These are phyloP conservation scores for Malassezia pachydermatis DNA, from an alignment of 1,284 basidiomycete species.

Conservation along the genomic window DNA sequence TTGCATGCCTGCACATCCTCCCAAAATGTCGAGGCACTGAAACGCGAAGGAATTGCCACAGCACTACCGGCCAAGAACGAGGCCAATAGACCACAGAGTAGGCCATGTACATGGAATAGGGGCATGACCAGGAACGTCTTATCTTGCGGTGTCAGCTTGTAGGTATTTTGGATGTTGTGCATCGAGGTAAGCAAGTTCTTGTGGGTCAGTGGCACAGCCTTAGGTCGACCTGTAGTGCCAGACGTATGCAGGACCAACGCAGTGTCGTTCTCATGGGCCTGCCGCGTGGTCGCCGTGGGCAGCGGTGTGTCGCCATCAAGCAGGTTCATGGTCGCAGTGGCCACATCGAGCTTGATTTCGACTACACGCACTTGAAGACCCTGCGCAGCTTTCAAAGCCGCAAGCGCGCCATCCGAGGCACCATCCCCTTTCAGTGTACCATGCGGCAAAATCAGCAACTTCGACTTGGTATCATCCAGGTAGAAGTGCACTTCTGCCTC, in stretches of 20 bases:
- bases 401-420: conserved; percentile 10
- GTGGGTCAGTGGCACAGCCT: conserved; percentile 57
- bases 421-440: conserved; percentile 22
- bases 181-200: conserved; percentile 57
- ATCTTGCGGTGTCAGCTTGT: conserved; percentile 53
- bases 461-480: conserved; percentile 48
- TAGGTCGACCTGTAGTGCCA: conserved; percentile 57
- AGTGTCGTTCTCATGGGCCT: conserved; percentile 29
- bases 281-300: conserved; percentile 8
- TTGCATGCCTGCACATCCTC: conserved; percentile 50
- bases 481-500: conserved; percentile 48
- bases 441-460: conserved; percentile 41
- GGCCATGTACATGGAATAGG: conserved; percentile 60
- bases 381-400: conserved; percentile 28
- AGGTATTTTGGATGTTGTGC: conserved; percentile 51
- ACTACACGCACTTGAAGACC: conserved; percentile 33
- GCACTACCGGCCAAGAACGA: conserved; percentile 57
- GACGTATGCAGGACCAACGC: conserved; percentile 56
- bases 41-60: conserved; percentile 56
- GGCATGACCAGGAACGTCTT: conserved; percentile 59
- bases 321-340: conserved; percentile 24
- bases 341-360: conserved; percentile 39
- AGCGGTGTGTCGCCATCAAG: conserved; percentile 19
- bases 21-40: conserved; percentile 59
- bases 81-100: conserved; percentile 58